Evolutionary conservation across 495 filamentous ascomycete genomes (phyloP).

Genomic region (Talaromyces ruber): DNA sequence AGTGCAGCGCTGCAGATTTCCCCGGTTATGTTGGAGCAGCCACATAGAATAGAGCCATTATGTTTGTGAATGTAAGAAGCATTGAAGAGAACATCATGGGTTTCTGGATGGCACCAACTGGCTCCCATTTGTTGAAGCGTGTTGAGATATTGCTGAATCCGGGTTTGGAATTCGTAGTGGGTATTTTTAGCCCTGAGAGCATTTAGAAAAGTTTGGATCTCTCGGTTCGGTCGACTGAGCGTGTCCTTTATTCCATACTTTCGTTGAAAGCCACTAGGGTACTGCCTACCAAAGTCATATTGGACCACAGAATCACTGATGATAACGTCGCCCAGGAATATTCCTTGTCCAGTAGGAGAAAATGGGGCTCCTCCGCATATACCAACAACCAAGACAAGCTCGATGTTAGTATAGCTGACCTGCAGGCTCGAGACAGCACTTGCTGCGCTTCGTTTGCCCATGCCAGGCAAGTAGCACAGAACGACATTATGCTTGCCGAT

Average conservation of each 20-base stretch:
- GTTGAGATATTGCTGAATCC: neutral
- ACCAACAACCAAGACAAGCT: constrained; percentile 13
- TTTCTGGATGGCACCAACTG: constrained; percentile 5
- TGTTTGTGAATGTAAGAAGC: constrained; percentile 20
- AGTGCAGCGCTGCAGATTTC: constrained; percentile 3
- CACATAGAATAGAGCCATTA: constrained; percentile 1
- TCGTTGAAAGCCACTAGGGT: constrained; percentile 10
- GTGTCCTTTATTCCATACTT: constrained; percentile 14
- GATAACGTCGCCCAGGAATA: constrained; percentile 32
- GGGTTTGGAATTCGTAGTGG: constrained; percentile 8
- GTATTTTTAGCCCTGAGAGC: constrained; percentile 8
- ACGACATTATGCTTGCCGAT: constrained; percentile 30
- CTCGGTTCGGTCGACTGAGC: constrained; percentile 13
- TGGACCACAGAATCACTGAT: constrained; percentile 24
- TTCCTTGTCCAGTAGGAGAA: neutral
- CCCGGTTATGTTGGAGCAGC: neutral
- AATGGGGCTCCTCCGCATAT: constrained; percentile 19
- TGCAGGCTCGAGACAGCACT: constrained; percentile 7
- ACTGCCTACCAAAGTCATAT: constrained; percentile 22
- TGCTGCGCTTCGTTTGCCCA: constrained; percentile 22
- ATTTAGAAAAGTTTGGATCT: constrained; percentile 16
- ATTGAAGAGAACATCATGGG: constrained; percentile 18
- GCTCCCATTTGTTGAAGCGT: neutral
- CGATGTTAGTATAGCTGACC: constrained; percentile 9
- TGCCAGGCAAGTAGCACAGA: constrained; percentile 17